Evolutionary conservation across 2,329 filamentous ascomycete species (phyloP), one percentile per base, ranked within the genome.

Genomic region (Aspergillus sp.): DNA sequence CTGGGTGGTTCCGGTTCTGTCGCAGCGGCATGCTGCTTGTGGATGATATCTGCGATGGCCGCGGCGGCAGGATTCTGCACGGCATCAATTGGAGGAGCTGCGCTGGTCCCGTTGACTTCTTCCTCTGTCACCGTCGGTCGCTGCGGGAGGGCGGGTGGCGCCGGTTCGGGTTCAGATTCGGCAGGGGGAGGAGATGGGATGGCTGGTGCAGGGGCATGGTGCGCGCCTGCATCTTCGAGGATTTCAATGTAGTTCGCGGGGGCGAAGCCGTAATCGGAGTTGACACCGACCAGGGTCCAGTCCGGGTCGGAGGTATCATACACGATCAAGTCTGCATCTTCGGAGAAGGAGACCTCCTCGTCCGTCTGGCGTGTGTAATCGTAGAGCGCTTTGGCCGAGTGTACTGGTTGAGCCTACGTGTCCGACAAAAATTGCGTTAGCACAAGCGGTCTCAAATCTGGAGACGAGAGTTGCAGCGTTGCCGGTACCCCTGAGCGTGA

Each of bases 311-410:
- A 90, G 8, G 84, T 88, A 76, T 99, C 95, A 78, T 91, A 98
- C 51, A 99, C 90, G 62, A 90, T 82, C 52, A 99, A 84, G 48
- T 86, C 79, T 42, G 90, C 88, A 73, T 96, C 93, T 80, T 99
- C 95, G 52, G 91, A 86, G 74, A 99, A 98, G 23, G 94, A 98
- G 8, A 99, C 83, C 78, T 99, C 95, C 78, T 99, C 95, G 73
- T 99, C 95, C 23, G 95, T 99, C 80, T 99, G 95, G 69, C 94
- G 87, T 54, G 91, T 91, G 76, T 99, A 99, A 76, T 99, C 95
- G 81, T 94, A 99, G n/a, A 98, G 85, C n/a, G 95, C 91, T 75
- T 90, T 92, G 53, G 94, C 95, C 67, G 88, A 84, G 63, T 86
- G 81, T 63, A 86, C 77, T 23, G 90, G 85, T 69, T 84, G 80